These are phyloP conservation scores for Fraxinus albicans DNA, from an alignment of 305 asterid genomes.

Conservation along the genomic window DNA sequence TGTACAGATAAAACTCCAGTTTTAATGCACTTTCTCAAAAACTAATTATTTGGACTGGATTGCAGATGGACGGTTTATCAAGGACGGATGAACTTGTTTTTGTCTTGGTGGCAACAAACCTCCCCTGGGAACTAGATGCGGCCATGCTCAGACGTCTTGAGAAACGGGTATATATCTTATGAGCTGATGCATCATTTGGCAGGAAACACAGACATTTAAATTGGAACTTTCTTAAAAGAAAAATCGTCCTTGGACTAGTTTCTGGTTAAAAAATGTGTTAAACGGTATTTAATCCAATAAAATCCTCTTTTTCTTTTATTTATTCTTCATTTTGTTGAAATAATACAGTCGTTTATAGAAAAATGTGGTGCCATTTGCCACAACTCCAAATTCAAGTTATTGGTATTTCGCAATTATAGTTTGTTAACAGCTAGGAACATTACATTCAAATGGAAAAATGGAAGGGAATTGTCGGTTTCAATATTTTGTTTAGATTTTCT, in stretches of 20 bases:
- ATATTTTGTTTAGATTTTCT: neutral
- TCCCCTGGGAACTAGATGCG: slow-evolving; percentile 97
- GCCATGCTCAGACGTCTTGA: slow-evolving; percentile 99
- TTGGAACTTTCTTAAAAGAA: neutral
- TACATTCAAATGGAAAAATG: neutral
- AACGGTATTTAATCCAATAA: neutral
- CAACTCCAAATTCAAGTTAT: neutral
- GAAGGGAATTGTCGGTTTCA: neutral
- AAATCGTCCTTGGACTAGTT: neutral
- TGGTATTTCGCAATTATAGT: neutral
- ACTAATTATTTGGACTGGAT: slow-evolving; percentile 39
- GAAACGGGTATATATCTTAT: slow-evolving; percentile 56
- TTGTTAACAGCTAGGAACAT: neutral
- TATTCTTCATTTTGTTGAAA: neutral
- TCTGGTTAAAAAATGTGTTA: neutral
- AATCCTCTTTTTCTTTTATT: neutral
- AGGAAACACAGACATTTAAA: neutral
- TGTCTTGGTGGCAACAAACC: slow-evolving; percentile 98
- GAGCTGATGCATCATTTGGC: slow-evolving; percentile 9
- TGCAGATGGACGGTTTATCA: slow-evolving; percentile 99
- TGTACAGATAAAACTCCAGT: slow-evolving; percentile 10
- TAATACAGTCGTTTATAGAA: neutral
- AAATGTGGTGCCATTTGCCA: neutral
- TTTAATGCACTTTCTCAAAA: neutral
- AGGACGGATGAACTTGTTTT: slow-evolving; percentile 85